phyloP scores from a whole-genome alignment of 1,139 yeast genomes.

The Magnusiomyces suaveolens region DNA sequence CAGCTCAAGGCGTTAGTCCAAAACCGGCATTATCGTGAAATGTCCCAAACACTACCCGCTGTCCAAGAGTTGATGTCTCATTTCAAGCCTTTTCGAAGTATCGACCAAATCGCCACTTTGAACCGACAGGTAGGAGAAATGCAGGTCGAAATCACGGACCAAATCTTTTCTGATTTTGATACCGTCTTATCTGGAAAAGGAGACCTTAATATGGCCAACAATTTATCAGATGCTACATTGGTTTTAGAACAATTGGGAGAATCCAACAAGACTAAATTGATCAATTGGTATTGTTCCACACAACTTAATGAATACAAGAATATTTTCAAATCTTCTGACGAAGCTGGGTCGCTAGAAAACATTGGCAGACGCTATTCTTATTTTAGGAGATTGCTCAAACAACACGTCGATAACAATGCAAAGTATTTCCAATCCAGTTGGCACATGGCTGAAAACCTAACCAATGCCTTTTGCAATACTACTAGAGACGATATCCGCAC shows the following conservation, averaged over 20 bases:
- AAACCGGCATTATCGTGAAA: conserved; percentile 51
- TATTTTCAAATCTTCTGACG: conserved; percentile 71
- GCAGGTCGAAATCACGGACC: conserved; percentile 58
- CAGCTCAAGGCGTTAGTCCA: conserved; percentile 45
- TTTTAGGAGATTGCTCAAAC: conserved; percentile 59
- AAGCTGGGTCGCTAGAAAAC: conserved; percentile 90
- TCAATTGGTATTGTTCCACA: conserved; percentile 64
- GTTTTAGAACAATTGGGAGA: conserved; percentile 54
- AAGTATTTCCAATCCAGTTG: conserved; percentile 59
- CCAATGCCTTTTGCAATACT: conserved; percentile 53
- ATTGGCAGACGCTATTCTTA: conserved; percentile 71
- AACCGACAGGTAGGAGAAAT: conserved; percentile 54
- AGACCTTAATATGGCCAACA: conserved; percentile 17
- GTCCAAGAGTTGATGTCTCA: conserved; percentile 68
- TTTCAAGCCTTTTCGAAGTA: conserved; percentile 75
- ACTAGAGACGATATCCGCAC: conserved; percentile 58
- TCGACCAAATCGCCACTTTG: conserved; percentile 67
- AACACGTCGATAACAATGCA: conserved; percentile 45
- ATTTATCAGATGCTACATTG: conserved; percentile 53
- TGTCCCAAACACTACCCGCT: conserved; percentile 60
- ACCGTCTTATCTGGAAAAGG: conserved; percentile 25
- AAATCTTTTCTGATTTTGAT: conserved; percentile 67
- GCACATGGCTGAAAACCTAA: conserved; percentile 56
- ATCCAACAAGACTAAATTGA: conserved; percentile 50
- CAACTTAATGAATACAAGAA: conserved; percentile 64